These are phyloP conservation scores for Citrus mangshanensis DNA, from an alignment of 345 rosid species.

Conservation along the genomic window DNA sequence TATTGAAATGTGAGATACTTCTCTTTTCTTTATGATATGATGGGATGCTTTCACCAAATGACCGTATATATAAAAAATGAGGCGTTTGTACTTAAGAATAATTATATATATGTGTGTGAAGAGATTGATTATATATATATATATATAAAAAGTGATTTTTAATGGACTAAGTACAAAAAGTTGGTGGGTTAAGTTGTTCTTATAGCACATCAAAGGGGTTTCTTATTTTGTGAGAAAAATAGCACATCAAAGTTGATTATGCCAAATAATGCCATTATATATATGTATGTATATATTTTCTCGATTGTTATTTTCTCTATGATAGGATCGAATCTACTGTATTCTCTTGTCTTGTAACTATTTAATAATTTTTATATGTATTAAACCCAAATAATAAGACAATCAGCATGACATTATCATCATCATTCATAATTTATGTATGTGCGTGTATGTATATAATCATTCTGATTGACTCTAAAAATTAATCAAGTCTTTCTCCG, in stretches of 20 bases:
- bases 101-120: no score
- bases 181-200: neutral
- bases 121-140: no score
- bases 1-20: no score
- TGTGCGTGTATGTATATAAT: no score
- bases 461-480: neutral
- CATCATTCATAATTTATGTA: neutral
- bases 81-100: no score
- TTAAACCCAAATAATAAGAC: neutral
- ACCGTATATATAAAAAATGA: no score
- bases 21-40: no score
- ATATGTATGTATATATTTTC: no score
- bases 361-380: neutral
- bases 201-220: neutral
- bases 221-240: neutral
- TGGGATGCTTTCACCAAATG: no score
- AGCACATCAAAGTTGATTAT: slow-evolving; percentile 5
- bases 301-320: neutral
- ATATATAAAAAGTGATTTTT: no score
- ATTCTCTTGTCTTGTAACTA: neutral
- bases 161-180: neutral
- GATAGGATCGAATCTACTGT: neutral
- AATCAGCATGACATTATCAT: neutral
- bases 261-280: neutral
- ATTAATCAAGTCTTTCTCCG: neutral